A percentile compares a stretch with the other conserved stretches of the same genome.
Conservation (phyloP, 2,329 filamentous ascomycete genomes). For the Microcyclospora tardicrescens region DNA sequence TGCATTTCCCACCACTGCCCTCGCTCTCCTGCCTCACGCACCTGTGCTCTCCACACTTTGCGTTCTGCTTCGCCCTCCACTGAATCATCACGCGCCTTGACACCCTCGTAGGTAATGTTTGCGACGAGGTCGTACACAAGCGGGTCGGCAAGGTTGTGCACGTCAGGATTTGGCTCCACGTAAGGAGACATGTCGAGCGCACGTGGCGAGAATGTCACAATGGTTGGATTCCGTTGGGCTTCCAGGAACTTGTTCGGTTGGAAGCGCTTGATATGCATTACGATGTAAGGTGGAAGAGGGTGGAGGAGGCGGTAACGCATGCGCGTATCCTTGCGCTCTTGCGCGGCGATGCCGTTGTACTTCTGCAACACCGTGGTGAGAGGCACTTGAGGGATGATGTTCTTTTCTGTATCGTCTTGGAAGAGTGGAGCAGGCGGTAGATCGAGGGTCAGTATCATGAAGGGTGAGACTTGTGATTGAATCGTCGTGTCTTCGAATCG, state of each 20-base stretch:
- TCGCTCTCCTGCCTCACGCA: slow-evolving; percentile 51
- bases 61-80: slow-evolving; percentile 84
- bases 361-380: slow-evolving; percentile 74
- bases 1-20: slow-evolving; percentile 89
- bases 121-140: slow-evolving; percentile 93
- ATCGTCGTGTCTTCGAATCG: slow-evolving; percentile 90
- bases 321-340: slow-evolving; percentile 79
- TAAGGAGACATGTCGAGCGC: slow-evolving; percentile 80
- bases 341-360: slow-evolving; percentile 77
- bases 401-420: slow-evolving; percentile 85
- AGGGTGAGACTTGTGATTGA: slow-evolving; percentile 62
- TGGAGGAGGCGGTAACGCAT: slow-evolving; percentile 82
- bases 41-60: slow-evolving; percentile 90
- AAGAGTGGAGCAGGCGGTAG: slow-evolving; percentile 85
- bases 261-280: slow-evolving; percentile 96
- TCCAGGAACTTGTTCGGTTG: slow-evolving; percentile 91
- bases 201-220: slow-evolving; percentile 85
- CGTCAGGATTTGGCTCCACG: slow-evolving; percentile 68
- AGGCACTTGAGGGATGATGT: slow-evolving; percentile 90
- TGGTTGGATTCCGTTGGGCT: slow-evolving; percentile 83
- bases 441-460: slow-evolving; percentile 86
- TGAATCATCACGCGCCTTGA: slow-evolving; percentile 61
- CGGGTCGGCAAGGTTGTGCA: slow-evolving; percentile 62
- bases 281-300: slow-evolving; percentile 77
- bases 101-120: slow-evolving; percentile 81